Base-by-base conservation (phyloP, 768 basidiomycete genomes). In the Pleurotus pulmonarius region DNA sequence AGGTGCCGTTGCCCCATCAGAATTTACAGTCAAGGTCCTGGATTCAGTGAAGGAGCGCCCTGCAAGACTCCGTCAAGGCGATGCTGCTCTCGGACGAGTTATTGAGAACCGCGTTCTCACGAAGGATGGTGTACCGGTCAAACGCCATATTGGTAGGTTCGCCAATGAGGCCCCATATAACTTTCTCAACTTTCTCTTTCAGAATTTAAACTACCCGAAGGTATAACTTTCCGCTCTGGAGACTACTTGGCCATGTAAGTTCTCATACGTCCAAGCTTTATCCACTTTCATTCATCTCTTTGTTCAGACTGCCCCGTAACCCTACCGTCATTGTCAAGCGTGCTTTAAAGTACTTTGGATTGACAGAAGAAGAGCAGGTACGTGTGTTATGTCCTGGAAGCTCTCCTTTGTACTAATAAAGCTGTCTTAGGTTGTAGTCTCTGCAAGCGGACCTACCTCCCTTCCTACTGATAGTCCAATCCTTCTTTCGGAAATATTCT, bases 181-280 rank as follows among this genome's bases (percentile, higher is more conserved):
- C 29, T 39, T 25, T 46, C 39, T 43, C 18, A 12, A 24, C 13
- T 8, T 41, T 6, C 15, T 2, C 8, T 46, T 24, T n/a, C 47
- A 76, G 76, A 75, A 46, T 71, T 80, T 46, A 66, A 70, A 52
- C 66, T 80, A 6, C 77, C 77, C 0, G 69, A 70, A 26, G 69
- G 68, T 3, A 64, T 66, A 51, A 70, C 69, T 0, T 77, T 74
- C 40, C 68, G 70, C 20, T 69, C 76, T 8, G 80, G 80, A 8
- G 80, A 81, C 59, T 81, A 81, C 63, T 65, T 81, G 7, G 71
- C 75, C 2, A 70, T 81, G 70, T 74, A 44, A 56, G 73, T 64
- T 3, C n/a, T 41, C 5, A 4, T 26, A 5, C 16, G 3, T 26
- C 11, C 11, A 41, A 6, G 5, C 15, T 6, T 20, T 6, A 3